Conservation (phyloP, 1,139 yeast genomes). For the Debaryomyces udenii region DNA sequence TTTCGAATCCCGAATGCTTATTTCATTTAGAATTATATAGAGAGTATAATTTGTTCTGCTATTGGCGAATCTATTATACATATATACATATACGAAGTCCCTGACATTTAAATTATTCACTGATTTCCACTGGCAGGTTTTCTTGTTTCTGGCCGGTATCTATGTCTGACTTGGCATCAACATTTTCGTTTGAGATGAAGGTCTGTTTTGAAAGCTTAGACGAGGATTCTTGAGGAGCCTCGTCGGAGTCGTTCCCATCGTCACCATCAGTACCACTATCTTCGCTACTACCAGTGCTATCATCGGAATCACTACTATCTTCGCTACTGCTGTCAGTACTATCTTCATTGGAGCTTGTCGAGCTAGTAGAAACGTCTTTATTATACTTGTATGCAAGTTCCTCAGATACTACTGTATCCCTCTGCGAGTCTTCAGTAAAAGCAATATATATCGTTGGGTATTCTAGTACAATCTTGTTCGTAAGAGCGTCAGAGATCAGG, state of each 20-base stretch:
- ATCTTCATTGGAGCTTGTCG: constrained; percentile 14
- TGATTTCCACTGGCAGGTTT: too few species aligned
- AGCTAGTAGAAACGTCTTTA: constrained; percentile 9
- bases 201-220: constrained; percentile 12
- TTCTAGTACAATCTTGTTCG: constrained; percentile 67
- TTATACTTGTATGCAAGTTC: constrained; percentile 24
- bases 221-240: constrained; percentile 9
- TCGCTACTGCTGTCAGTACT: constrained; percentile 15
- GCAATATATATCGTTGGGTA: constrained; percentile 70
- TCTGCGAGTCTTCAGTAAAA: constrained; percentile 17
- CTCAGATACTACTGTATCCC: constrained; percentile 17
- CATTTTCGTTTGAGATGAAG: constrained; percentile 1
- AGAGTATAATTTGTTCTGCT: too few species aligned
- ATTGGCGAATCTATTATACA: too few species aligned
- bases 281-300: constrained; percentile 11
- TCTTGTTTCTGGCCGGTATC: too few species aligned
- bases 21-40: too few species aligned
- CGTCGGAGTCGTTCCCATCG: constrained; percentile 15
- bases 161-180: too few species aligned
- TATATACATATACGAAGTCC: too few species aligned
- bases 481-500: constrained; percentile 48
- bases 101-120: too few species aligned
- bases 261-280: constrained; percentile 14
- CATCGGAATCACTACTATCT: constrained; percentile 11
- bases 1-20: too few species aligned